Evolutionary conservation across 2,329 filamentous ascomycete species (phyloP).

Genomic region (Chalaropsis ovoidea): DNA sequence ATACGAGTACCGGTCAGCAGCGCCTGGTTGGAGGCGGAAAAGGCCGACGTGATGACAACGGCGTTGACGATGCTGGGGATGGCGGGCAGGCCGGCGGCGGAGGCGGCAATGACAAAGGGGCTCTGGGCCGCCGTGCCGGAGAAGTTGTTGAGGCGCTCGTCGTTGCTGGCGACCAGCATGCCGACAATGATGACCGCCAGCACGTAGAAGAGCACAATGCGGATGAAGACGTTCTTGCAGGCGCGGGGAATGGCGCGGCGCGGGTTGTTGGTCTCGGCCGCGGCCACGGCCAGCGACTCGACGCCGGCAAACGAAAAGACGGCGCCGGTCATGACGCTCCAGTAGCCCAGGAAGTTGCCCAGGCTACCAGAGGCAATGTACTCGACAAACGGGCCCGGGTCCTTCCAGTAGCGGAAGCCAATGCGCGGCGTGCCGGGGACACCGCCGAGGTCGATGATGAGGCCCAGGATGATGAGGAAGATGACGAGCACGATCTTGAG

Average conservation of each 20-base stretch:
- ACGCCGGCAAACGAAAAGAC: conserved; percentile 61
- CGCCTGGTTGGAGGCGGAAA: conserved; percentile 50
- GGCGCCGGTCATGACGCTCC: conserved; percentile 51
- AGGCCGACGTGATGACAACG: conserved; percentile 56
- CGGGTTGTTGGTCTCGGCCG: conserved; percentile 49
- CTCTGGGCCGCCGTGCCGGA: conserved; percentile 41
- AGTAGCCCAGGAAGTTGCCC: conserved; percentile 58
- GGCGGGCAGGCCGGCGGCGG: conserved; percentile 54
- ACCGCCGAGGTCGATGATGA: conserved; percentile 54
- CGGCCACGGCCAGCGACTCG: conserved; percentile 51
- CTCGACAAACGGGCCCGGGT: conserved; percentile 58
- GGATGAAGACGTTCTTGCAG: conserved; percentile 48
- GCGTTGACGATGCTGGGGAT: conserved; percentile 67
- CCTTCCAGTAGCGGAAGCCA: conserved; percentile 60
- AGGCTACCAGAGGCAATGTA: conserved; percentile 49
- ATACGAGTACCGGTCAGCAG: conserved; percentile 51
- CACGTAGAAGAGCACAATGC: conserved; percentile 52
- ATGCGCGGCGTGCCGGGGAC: conserved; percentile 47
- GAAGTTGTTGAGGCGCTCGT: conserved; percentile 31
- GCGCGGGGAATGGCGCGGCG: conserved; percentile 44
- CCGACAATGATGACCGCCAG: conserved; percentile 62
- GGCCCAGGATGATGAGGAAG: conserved; percentile 50
- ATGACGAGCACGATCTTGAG: conserved; percentile 53
- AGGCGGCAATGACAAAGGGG: conserved; percentile 63
- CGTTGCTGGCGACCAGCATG: conserved; percentile 50